Evolutionary conservation across 345 rosid species (phyloP).

Genomic region (Bruguiera sexangula): DNA sequence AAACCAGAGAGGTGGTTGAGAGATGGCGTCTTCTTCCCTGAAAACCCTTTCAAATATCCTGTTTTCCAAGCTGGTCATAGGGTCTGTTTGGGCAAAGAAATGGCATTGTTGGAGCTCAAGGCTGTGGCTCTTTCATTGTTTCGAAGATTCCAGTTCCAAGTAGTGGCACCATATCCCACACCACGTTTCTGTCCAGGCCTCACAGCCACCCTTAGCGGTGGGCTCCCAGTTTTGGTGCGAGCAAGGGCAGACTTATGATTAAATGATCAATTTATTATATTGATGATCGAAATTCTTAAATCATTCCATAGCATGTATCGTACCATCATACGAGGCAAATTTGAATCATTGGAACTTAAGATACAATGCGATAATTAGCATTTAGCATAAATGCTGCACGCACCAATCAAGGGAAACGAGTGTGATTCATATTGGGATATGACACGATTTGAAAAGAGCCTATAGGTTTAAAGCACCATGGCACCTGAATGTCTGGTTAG

Average conservation of each 20-base stretch:
- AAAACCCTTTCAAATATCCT: constrained; percentile 61
- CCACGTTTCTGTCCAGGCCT: constrained; percentile 51
- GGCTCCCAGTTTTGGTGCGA: constrained; percentile 43
- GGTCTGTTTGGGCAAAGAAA: constrained; percentile 76
- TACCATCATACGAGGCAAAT: neutral
- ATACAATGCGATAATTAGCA: neutral
- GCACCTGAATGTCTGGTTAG: neutral
- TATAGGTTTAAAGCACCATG: neutral
- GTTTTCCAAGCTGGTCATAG: constrained; percentile 70
- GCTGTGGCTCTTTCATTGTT: constrained; percentile 48
- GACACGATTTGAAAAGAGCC: neutral
- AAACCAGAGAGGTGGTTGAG: constrained; percentile 75
- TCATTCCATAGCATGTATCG: neutral
- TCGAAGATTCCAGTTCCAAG: constrained; percentile 36
- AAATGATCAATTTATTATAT: neutral
- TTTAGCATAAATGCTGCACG: neutral
- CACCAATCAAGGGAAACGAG: neutral
- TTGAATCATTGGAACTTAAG: neutral
- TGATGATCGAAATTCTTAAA: neutral
- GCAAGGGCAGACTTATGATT: neutral
- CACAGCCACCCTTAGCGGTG: constrained; percentile 50
- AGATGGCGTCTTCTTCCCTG: constrained; percentile 39
- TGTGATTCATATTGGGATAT: neutral
- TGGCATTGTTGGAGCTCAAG: constrained; percentile 66
- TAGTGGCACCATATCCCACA: constrained; percentile 3